Evolutionary conservation across 257 asterid genomes (phyloP), one percentile per base, ranked within the genome.

Genomic region (Nicotiana obtusifolia): DNA sequence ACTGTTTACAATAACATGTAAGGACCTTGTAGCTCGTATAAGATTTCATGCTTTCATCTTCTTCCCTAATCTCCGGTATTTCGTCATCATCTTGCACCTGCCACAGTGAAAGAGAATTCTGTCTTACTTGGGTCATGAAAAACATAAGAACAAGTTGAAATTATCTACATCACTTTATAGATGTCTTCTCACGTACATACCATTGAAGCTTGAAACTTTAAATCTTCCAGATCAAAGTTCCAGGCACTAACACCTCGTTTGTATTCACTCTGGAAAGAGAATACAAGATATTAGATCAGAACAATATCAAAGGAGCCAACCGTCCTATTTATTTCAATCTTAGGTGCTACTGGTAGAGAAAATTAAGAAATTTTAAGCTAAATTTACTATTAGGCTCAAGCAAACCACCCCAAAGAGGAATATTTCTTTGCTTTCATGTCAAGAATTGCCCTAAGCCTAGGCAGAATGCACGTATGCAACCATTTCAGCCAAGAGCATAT

Each of bases 161-260:
- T 44, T 71, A 20, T 71, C 20, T 69, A 7, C 41, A 13, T 44
- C 24, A 73, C 79, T 75, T 26, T 75, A 24, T 14, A 81, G 41
- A 77, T 47, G 53, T 82, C 49, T 76, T 75, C n/a, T 77, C 60
- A 57, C 19, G 17, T 61, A 83, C 93, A 78, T 93, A 96, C 99
- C 94, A 92, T 87, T 83, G 98, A 90, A 81, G 99, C 99, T 91
- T 91, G 99, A 82, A 81, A 81, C 89, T 96, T 96, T 88, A 96
- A 89, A 87, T 96, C 99, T 89, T 93, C 98, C 81, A 96, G 77
- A 85, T 96, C 98, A 84, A 96, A 96, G 88, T 96, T 96, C 99
- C 99, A 96, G 41, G 97, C 98, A 83, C 99, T 96, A 80, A 96
- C 99, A 85, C 99, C 99, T 86, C 99, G 94, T 88, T 96, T 94